Conservation (phyloP, 2,329 filamentous ascomycete genomes). For the Botrytis sinoallii region DNA sequence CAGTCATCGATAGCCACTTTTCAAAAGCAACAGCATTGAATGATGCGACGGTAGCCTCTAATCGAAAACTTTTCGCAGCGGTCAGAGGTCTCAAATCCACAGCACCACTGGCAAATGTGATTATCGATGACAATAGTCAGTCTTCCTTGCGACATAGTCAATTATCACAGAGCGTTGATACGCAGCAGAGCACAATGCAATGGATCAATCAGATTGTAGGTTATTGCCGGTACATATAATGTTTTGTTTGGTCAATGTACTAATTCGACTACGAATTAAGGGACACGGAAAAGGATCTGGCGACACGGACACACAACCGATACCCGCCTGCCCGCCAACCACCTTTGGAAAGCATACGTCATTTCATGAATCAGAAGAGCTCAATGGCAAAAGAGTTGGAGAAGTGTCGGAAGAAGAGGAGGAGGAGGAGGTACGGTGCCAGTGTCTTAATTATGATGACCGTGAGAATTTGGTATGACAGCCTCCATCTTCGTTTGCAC, state of each 20-base stretch:
- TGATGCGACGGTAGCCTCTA: neutral
- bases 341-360: neutral
- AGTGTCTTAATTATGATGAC: neutral
- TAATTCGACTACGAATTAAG: neutral
- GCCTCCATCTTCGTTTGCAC: neutral
- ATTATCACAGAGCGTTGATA: neutral
- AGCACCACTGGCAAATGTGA: neutral
- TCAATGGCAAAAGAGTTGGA: neutral
- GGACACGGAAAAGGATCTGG: neutral
- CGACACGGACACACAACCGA: conserved; percentile 6
- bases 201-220: conserved; percentile 17
- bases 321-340: neutral
- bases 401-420: neutral
- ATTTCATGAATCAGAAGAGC: neutral
- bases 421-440: neutral
- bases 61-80: neutral
- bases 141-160: neutral
- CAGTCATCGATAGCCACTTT: neutral
- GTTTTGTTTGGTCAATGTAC: neutral
- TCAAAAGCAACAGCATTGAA: neutral
- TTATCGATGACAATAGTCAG: neutral
- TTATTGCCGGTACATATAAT: neutral
- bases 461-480: conserved; percentile 11
- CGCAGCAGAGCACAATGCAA: conserved; percentile 7
- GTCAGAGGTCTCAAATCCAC: neutral